Evolutionary conservation across 805 yeast genomes (phyloP).

Genomic region (Brettanomyces anomalus): DNA sequence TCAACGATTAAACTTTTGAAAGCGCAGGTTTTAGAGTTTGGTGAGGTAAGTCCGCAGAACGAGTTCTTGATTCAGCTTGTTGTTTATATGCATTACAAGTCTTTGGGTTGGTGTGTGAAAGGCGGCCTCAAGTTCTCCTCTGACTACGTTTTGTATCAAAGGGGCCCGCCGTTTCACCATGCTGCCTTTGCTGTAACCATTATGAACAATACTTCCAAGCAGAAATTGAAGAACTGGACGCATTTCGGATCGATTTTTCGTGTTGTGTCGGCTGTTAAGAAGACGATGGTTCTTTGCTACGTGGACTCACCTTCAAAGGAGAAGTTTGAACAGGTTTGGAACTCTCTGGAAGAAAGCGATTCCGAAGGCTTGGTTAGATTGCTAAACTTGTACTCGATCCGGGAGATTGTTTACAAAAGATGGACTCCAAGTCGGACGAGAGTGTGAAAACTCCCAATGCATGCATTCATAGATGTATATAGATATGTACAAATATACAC

Average conservation of each 20-base stretch:
- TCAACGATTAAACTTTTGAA: constrained; percentile 9
- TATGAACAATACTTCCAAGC: constrained; percentile 6
- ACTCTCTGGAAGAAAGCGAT: constrained; percentile 6
- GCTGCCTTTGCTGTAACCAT: constrained; percentile 68
- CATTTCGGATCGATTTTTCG: constrained; percentile 67
- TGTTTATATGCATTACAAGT: constrained; percentile 78
- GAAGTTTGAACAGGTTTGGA: constrained; percentile 18
- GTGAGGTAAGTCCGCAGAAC: constrained; percentile 19
- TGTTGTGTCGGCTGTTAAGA: constrained; percentile 81
- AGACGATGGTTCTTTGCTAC: constrained; percentile 60
- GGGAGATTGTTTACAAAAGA: constrained; percentile 63
- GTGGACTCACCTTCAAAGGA: constrained; percentile 46
- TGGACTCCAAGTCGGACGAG: constrained; percentile 85
- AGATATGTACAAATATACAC: too few species aligned
- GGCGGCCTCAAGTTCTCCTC: constrained; percentile 89
- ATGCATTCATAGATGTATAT: too few species aligned
- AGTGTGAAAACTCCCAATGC: constrained; percentile 27
- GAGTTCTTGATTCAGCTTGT: constrained; percentile 49
- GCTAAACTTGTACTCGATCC: constrained; percentile 35
- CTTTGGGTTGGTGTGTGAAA: constrained; percentile 91
- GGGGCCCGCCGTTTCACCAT: constrained; percentile 95
- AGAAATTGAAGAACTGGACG: constrained; percentile 27
- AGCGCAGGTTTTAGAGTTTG: constrained; percentile 7
- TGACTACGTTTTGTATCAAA: constrained; percentile 71
- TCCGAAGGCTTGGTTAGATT: constrained; percentile 19